Conservation (phyloP, 352 stramenopile species). For the Globisporangium spiculum region DNA sequence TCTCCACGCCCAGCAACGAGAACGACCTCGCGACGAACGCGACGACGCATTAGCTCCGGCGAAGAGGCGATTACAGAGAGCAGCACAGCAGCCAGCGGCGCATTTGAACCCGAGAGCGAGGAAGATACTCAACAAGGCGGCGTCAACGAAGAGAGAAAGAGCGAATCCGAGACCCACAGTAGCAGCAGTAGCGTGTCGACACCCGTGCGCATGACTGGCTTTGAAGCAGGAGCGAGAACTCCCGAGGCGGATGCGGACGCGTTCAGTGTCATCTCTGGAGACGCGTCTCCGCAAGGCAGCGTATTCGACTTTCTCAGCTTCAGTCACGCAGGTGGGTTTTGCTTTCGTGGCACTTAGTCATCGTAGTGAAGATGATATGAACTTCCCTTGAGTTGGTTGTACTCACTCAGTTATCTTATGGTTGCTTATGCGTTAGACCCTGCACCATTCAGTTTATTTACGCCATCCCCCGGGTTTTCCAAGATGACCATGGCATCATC, state of each 20-base stretch:
- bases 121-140: conserved; percentile 8
- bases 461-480: conserved; percentile 37
- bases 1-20: neutral
- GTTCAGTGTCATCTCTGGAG: conserved; percentile 51
- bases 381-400: neutral
- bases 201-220: conserved; percentile 12
- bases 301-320: conserved; percentile 57
- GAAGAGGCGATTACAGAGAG: neutral
- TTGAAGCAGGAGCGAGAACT: conserved; percentile 21
- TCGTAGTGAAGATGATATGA: neutral
- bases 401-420: neutral
- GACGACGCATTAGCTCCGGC: conserved; percentile 14
- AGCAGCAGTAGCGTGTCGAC: conserved; percentile 18
- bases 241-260: conserved; percentile 23
- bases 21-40: conserved; percentile 3
- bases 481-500: conserved; percentile 20
- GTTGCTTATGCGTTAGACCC: conserved; percentile 17
- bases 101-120: conserved; percentile 14
- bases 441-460: conserved; percentile 47
- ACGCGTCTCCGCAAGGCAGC: conserved; percentile 39
- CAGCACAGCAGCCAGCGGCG: neutral
- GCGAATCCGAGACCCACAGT: conserved; percentile 14
- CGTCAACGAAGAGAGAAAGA: conserved; percentile 3
- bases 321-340: conserved; percentile 22
- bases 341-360: neutral